A percentile compares a stretch with the other conserved stretches of the same genome.
Evolutionary conservation across 108 stramenopile species (phyloP).

Genomic region (Chaetoceros tenuissimus): DNA sequence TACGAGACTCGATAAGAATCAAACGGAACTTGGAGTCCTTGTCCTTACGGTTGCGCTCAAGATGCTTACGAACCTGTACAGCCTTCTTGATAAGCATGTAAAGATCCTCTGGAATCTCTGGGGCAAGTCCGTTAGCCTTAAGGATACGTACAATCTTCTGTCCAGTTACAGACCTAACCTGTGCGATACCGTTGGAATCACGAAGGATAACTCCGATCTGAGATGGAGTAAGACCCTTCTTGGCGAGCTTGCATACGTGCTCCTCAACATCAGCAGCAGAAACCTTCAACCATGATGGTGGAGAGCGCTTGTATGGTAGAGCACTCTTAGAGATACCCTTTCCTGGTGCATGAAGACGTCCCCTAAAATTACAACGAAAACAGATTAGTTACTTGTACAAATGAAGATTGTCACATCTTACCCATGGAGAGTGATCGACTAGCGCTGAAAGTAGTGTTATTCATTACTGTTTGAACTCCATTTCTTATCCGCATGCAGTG

Average conservation of each 20-base stretch:
- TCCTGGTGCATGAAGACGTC: constrained; percentile 95
- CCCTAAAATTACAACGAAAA: constrained; percentile 51
- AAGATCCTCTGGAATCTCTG: constrained; percentile 99
- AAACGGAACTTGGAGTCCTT: constrained; percentile 99
- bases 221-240: constrained; percentile 99
- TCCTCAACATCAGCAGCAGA: constrained; percentile 89
- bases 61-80: constrained; percentile 99
- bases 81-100: constrained; percentile 99
- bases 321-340: constrained; percentile 99
- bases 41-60: constrained; percentile 98
- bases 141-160: constrained; percentile 99
- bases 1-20: constrained; percentile 98
- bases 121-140: constrained; percentile 98
- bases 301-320: constrained; percentile 98
- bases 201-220: constrained; percentile 99
- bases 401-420: not conserved
- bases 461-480: constrained; percentile 14
- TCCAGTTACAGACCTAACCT: constrained; percentile 96
- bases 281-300: constrained; percentile 97
- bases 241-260: constrained; percentile 98
- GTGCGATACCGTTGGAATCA: constrained; percentile 96
- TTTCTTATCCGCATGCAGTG: too few species aligned
- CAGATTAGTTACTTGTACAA: constrained; percentile 2
- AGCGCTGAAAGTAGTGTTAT: too few species aligned
- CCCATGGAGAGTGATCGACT: too few species aligned